These are phyloP conservation scores for Russula sp. DNA, from an alignment of 768 basidiomycete species.

Conservation along the genomic window DNA sequence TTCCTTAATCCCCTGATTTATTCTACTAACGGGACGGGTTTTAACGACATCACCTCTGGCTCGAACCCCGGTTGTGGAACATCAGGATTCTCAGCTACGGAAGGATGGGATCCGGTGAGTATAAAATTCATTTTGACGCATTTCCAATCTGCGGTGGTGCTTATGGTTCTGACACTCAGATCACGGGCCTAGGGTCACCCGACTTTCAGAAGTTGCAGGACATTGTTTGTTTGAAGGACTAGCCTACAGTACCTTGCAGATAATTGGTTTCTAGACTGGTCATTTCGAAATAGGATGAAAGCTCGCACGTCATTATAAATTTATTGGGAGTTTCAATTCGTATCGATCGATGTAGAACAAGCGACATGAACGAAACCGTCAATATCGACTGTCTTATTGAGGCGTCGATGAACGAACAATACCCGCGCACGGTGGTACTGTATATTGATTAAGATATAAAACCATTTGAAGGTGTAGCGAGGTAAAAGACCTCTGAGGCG, in stretches of 20 bases:
- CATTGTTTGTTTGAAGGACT: slow-evolving; percentile 29
- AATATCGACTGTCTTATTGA: too few relatives aligned
- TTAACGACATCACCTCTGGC: slow-evolving; percentile 56
- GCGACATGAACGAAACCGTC: too few relatives aligned
- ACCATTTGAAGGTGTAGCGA: too few relatives aligned
- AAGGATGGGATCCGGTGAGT: slow-evolving; percentile 30
- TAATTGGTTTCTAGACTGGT: slow-evolving; percentile 26
- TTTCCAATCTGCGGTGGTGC: background rate
- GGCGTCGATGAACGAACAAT: too few relatives aligned
- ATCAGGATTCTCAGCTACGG: slow-evolving; percentile 39
- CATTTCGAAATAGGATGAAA: too few relatives aligned
- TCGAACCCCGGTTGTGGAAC: slow-evolving; percentile 63
- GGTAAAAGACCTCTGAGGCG: too few relatives aligned
- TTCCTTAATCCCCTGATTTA: slow-evolving; percentile 44
- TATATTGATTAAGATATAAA: too few relatives aligned
- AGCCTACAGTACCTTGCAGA: background rate
- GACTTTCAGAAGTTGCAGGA: slow-evolving; percentile 36
- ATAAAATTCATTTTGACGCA: too few relatives aligned
- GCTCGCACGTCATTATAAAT: too few relatives aligned
- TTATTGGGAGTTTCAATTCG: too few relatives aligned
- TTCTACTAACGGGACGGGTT: slow-evolving; percentile 31
- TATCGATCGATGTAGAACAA: too few relatives aligned
- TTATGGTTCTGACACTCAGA: slow-evolving; percentile 6
- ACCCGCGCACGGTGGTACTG: too few relatives aligned
- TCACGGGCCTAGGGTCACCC: slow-evolving; percentile 37